phyloP scores from a whole-genome alignment of 2,329 filamentous ascomycete species.

The Clonostachys sp. region DNA sequence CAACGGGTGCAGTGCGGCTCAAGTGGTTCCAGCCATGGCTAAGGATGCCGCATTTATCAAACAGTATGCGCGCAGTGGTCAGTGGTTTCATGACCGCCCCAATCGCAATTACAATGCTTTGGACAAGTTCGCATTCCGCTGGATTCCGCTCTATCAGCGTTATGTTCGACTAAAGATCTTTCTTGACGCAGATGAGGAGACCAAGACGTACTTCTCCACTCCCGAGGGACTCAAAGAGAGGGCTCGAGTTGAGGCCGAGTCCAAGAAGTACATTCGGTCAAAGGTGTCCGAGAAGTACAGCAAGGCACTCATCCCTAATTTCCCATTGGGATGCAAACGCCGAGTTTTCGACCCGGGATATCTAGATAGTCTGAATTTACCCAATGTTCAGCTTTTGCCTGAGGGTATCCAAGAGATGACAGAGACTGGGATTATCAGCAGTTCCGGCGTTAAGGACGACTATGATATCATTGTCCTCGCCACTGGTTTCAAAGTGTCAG shows the following conservation, averaged over 20 bases:
- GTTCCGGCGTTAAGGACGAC: slow-evolving; percentile 6
- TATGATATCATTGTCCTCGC: slow-evolving; percentile 17
- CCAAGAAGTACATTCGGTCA: background rate
- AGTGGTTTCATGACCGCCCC: slow-evolving; percentile 14
- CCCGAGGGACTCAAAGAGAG: background rate
- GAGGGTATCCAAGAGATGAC: slow-evolving; percentile 14
- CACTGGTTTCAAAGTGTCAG: slow-evolving; percentile 15
- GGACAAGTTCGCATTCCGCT: slow-evolving; percentile 13
- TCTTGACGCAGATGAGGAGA: slow-evolving; percentile 10
- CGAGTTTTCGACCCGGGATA: slow-evolving; percentile 10
- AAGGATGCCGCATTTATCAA: slow-evolving; percentile 8
- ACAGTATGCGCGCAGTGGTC: slow-evolving; percentile 9
- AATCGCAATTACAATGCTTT: slow-evolving; percentile 5
- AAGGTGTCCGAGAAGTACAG: background rate
- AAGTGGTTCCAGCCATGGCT: slow-evolving; percentile 25
- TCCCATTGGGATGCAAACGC: slow-evolving; percentile 1
- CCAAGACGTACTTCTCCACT: background rate
- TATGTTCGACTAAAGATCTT: slow-evolving; percentile 7
- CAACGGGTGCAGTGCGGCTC: slow-evolving; percentile 25
- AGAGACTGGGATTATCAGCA: slow-evolving; percentile 13
- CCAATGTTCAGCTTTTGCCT: slow-evolving; percentile 14
- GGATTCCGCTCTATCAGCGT: slow-evolving; percentile 11
- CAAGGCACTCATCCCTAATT: background rate
- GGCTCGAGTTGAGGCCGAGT: background rate
- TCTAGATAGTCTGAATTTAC: slow-evolving; percentile 11